Percentiles rank a stretch among this genome's conserved stretches.
phyloP scores from a whole-genome alignment of 306 rosid genomes.

The Fragaria ananassa region DNA sequence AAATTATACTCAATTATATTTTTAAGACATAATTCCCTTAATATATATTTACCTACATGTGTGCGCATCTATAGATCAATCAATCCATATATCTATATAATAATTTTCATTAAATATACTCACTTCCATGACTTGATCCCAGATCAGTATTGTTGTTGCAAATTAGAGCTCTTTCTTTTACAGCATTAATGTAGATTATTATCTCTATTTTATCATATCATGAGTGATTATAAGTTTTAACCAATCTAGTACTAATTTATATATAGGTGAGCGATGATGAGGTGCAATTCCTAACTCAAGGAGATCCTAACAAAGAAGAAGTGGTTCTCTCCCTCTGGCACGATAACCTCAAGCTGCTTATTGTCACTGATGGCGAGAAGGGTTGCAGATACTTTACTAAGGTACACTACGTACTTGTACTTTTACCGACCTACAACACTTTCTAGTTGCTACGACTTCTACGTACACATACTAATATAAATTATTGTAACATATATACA shows the following conservation, averaged over 20 bases:
- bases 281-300: constrained; percentile 55
- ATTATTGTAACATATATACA: constrained; percentile 19
- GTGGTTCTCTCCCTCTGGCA: constrained; percentile 51
- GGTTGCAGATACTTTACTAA: constrained; percentile 64
- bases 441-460: not conserved
- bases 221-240: not conserved
- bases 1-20: no score
- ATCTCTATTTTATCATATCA: not conserved
- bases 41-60: no score
- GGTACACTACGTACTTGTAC: constrained; percentile 25
- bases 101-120: no score
- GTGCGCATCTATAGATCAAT: no score
- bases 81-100: no score
- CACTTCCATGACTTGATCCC: no score
- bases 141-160: no score
- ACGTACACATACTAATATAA: not conserved
- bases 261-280: constrained; percentile 66
- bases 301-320: constrained; percentile 48
- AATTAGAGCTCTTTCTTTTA: no score
- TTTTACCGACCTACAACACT: not conserved
- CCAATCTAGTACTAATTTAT: not conserved
- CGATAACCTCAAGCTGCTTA: constrained; percentile 54
- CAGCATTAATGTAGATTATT: no score
- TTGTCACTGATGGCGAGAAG: constrained; percentile 63
- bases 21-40: no score